phyloP scores from a whole-genome alignment of 257 asterid species.

The Solanum sejunctum region DNA sequence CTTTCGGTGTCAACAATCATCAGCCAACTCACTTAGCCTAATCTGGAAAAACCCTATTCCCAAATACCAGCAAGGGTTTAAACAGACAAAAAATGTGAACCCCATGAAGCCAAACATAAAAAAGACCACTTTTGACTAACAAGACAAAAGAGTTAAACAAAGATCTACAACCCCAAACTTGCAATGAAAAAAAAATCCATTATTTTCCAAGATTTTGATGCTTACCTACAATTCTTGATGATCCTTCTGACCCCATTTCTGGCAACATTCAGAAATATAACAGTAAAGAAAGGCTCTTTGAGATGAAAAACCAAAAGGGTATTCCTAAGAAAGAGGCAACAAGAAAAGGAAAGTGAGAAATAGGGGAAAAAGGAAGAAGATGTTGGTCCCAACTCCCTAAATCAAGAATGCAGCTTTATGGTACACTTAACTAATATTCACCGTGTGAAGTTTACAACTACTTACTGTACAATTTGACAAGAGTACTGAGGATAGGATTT shows the following conservation, averaged over 20 bases:
- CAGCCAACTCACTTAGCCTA: not conserved
- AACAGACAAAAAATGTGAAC: not conserved
- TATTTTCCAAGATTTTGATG: not conserved
- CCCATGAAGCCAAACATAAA: not conserved
- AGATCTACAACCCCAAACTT: not conserved
- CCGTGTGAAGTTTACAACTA: not conserved
- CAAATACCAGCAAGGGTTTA: not conserved
- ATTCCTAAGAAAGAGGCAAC: not conserved
- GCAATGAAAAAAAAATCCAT: not conserved
- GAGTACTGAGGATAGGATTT: not conserved
- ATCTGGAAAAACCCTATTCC: not conserved
- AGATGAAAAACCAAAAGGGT: not conserved
- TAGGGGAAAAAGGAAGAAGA: not conserved
- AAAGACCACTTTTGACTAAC: not conserved
- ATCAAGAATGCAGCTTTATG: not conserved
- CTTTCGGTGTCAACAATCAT: not conserved
- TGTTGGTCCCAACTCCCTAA: not conserved
- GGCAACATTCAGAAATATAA: slow-evolving; percentile 12
- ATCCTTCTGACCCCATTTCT: slow-evolving; percentile 53
- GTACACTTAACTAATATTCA: not conserved
- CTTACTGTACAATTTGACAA: not conserved
- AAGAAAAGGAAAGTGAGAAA: not conserved
- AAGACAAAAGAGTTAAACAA: not conserved
- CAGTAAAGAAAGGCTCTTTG: not conserved
- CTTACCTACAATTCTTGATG: slow-evolving; percentile 63